Percentiles rank a stretch among this genome's conserved stretches.
phyloP scores from a whole-genome alignment of 345 rosid genomes.

The Sisymbrium irio region DNA sequence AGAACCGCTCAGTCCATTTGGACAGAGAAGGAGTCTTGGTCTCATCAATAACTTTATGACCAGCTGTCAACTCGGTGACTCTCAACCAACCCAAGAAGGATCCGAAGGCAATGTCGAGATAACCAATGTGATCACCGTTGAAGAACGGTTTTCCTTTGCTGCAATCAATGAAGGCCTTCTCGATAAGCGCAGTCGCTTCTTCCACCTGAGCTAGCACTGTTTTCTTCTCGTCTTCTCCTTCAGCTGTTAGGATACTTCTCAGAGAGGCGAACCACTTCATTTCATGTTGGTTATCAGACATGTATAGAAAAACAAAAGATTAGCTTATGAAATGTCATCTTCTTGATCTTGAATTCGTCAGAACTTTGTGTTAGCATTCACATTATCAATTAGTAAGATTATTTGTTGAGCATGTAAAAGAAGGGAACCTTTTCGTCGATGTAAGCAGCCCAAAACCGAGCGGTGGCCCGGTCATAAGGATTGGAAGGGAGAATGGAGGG shows the following conservation, averaged over 20 bases:
- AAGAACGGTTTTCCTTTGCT: slow-evolving; percentile 78
- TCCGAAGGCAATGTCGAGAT: slow-evolving; percentile 64
- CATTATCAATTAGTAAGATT: not conserved
- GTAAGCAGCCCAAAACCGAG: slow-evolving; percentile 76
- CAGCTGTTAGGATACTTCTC: slow-evolving; percentile 22
- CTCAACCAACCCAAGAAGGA: slow-evolving; percentile 59
- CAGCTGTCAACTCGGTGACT: slow-evolving; percentile 39
- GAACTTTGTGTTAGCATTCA: not conserved
- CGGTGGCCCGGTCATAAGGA: slow-evolving; percentile 62
- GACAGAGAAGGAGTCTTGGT: slow-evolving; percentile 50
- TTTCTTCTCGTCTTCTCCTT: slow-evolving; percentile 47
- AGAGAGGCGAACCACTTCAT: slow-evolving; percentile 52
- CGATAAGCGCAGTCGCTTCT: slow-evolving; percentile 44
- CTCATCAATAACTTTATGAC: slow-evolving; percentile 46
- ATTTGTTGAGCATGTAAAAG: not conserved
- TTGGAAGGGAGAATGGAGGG: slow-evolving; percentile 65
- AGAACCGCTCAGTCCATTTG: slow-evolving; percentile 64
- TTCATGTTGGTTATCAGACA: slow-evolving; percentile 1
- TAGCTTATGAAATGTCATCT: not conserved
- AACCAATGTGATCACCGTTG: slow-evolving; percentile 67
- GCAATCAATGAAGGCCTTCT: slow-evolving; percentile 48
- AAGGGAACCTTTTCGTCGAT: slow-evolving; percentile 59
- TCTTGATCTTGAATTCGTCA: not conserved
- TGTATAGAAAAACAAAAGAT: not conserved
- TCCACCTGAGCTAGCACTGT: slow-evolving; percentile 33